Percentiles rank a stretch among this genome's conserved stretches.
Conservation (phyloP, 2,329 filamentous ascomycete species). For the Fusarium multiceps region DNA sequence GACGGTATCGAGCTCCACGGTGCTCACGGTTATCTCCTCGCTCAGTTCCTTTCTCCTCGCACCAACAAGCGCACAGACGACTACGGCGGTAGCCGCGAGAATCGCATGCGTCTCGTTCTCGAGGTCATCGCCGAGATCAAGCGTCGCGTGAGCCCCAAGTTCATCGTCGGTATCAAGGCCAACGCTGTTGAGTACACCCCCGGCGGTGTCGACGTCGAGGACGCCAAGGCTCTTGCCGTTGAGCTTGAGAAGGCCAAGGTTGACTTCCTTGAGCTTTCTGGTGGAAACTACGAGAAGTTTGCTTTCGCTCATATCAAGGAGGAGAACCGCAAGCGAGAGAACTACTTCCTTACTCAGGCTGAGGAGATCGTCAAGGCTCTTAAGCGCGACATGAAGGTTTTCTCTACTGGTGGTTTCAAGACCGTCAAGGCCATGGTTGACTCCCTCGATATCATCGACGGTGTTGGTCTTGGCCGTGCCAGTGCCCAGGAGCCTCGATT, state of each 20-base stretch:
- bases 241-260: constrained; percentile 60
- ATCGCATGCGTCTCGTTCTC: constrained; percentile 57
- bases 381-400: constrained; percentile 26
- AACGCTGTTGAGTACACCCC: constrained; percentile 65
- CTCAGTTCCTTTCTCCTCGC: constrained; percentile 59
- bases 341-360: constrained; percentile 69
- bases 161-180: constrained; percentile 65
- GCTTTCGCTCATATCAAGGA: constrained; percentile 63
- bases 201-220: constrained; percentile 61
- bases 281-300: constrained; percentile 67
- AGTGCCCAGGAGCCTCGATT: constrained; percentile 23
- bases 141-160: constrained; percentile 54
- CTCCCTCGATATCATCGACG: constrained; percentile 25
- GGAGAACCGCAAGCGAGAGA: constrained; percentile 63
- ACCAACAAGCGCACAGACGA: constrained; percentile 62
- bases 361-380: constrained; percentile 56
- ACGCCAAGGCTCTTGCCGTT: constrained; percentile 59
- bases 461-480: constrained; percentile 19
- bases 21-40: constrained; percentile 57
- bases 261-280: constrained; percentile 68
- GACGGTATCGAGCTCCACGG: constrained; percentile 34
- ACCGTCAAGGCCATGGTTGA: constrained; percentile 15
- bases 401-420: constrained; percentile 35
- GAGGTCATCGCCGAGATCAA: constrained; percentile 59
- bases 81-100: constrained; percentile 59